phyloP scores from a whole-genome alignment of 2,329 filamentous ascomycete genomes.

The Arthrobotrys megalospora region DNA sequence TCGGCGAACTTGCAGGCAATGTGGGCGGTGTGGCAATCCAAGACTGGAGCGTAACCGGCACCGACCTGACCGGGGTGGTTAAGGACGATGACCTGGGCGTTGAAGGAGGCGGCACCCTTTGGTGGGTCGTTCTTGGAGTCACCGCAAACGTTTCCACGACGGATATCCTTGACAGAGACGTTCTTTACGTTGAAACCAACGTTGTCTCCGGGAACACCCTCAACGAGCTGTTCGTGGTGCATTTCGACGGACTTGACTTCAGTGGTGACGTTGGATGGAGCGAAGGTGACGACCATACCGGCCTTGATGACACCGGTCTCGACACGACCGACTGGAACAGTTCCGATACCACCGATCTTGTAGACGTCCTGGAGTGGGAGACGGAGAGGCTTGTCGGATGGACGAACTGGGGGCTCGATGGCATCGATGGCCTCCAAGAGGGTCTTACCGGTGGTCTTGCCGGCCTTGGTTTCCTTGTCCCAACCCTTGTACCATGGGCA shows the following conservation, averaged over 20 bases:
- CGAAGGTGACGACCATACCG: slow-evolving; percentile 97
- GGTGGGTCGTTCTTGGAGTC: slow-evolving; percentile 99
- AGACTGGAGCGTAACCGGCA: slow-evolving; percentile 98
- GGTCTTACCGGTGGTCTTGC: slow-evolving; percentile 92
- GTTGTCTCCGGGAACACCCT: slow-evolving; percentile 99
- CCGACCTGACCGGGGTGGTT: slow-evolving; percentile 99
- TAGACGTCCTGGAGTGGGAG: slow-evolving; percentile 99
- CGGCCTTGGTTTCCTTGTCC: slow-evolving; percentile 96
- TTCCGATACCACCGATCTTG: slow-evolving; percentile 99
- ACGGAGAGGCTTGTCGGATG: slow-evolving; percentile 99
- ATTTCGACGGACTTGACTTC: slow-evolving; percentile 99
- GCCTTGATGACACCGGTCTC: slow-evolving; percentile 98
- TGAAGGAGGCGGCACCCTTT: slow-evolving; percentile 90
- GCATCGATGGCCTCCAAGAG: slow-evolving; percentile 98
- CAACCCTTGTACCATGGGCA: slow-evolving; percentile 99
- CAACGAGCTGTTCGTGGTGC: slow-evolving; percentile 84
- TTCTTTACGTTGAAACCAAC: slow-evolving; percentile 99
- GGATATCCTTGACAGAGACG: slow-evolving; percentile 99
- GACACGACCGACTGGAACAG: slow-evolving; percentile 99
- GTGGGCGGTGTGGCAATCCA: slow-evolving; percentile 99
- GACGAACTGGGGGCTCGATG: slow-evolving; percentile 92
- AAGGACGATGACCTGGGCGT: slow-evolving; percentile 99
- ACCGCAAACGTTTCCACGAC: slow-evolving; percentile 99
- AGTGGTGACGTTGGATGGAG: slow-evolving; percentile 98
- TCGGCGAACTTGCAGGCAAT: slow-evolving; percentile 99